Evolutionary conservation across 306 rosid genomes (phyloP), one percentile per base, ranked within the genome.

Genomic region (Castanea sativa): DNA sequence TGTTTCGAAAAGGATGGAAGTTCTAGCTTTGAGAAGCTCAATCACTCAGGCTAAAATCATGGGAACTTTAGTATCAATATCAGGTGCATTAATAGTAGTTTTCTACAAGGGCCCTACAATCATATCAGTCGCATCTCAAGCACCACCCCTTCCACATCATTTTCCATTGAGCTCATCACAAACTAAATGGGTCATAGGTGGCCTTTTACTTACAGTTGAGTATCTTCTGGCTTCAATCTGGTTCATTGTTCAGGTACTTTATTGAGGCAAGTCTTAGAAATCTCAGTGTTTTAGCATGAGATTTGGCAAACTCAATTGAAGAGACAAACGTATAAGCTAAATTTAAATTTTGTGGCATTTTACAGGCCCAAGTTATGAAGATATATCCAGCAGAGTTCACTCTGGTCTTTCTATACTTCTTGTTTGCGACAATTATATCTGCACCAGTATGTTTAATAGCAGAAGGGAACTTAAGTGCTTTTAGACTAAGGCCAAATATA

Each of bases 21-120:
- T 78, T 23, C 83, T n/a, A n/a, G n/a, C n/a, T n/a, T n/a, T n/a
- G n/a, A n/a, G n/a, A n/a, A n/a, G n/a, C n/a, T n/a, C n/a, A 75
- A 84, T 89, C 58, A 83, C 86, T 73, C 82, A 32, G 68, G 84
- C 88, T 20, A 91, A 91, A 82, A 77, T 89, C 49, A 29, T 86
- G 25, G 96, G 93, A 2, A 80, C 91, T 0, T 15, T 27, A 7
- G 53, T 89, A 55, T 91, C 91, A 1, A 60, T 91, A 77, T 55
- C 81, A 75, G 93, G 96, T 69, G 93, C 93, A 64, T 69, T 87
- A 4, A 32, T 77, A 12, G 86, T 87, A 57, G 83, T 89, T 74
- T 86, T 89, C 21, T 89, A 84, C 52, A 79, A 85, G 61, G 95
- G 95, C 53, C 83, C 86, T 1, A 45, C 41, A 51, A 25, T 91